Percentiles rank a stretch among this genome's conserved stretches.
Evolutionary conservation across 345 rosid species (phyloP).

Genomic region (Carallia brachiata): DNA sequence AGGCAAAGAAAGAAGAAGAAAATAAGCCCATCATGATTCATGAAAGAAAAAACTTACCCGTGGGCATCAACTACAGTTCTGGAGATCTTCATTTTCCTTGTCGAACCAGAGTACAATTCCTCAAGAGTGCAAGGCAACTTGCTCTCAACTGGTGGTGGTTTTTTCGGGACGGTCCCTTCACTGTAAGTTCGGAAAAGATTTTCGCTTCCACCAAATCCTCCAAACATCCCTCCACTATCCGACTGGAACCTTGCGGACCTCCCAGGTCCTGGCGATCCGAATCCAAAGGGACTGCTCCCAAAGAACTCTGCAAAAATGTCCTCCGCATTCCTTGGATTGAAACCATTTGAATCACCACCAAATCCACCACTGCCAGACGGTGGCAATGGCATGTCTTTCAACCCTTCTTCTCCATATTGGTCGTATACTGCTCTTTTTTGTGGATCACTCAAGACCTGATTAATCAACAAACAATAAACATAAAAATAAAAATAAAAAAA

Average conservation of each 20-base stretch:
- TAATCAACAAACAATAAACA: slow-evolving; percentile 5
- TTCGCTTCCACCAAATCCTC: slow-evolving; percentile 51
- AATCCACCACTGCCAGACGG: slow-evolving; percentile 53
- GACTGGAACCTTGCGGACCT: slow-evolving; percentile 73
- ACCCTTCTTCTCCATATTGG: slow-evolving; percentile 90
- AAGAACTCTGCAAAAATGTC: slow-evolving; percentile 96
- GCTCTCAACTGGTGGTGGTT: slow-evolving; percentile 91
- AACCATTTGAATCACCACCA: slow-evolving; percentile 49
- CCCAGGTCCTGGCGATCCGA: slow-evolving; percentile 69
- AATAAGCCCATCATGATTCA: background rate
- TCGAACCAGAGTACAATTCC: slow-evolving; percentile 83
- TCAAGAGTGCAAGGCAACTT: slow-evolving; percentile 89
- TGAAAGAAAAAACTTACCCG: slow-evolving; percentile 45
- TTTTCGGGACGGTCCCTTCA: slow-evolving; percentile 52
- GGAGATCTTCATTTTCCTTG: slow-evolving; percentile 97
- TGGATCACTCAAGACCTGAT: slow-evolving; percentile 86
- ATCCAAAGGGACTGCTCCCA: slow-evolving; percentile 83
- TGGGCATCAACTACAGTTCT: slow-evolving; percentile 66
- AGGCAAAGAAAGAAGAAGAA: no score
- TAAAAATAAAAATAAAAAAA: background rate
- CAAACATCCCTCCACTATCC: slow-evolving; percentile 66
- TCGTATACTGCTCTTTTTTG: slow-evolving; percentile 74
- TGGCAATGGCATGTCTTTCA: slow-evolving; percentile 78
- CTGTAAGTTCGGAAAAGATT: slow-evolving; percentile 63
- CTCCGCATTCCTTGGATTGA: slow-evolving; percentile 92